Conservation (phyloP, 2,329 filamentous ascomycete genomes). For the Ophiocordyceps camponoti-leonardi region DNA sequence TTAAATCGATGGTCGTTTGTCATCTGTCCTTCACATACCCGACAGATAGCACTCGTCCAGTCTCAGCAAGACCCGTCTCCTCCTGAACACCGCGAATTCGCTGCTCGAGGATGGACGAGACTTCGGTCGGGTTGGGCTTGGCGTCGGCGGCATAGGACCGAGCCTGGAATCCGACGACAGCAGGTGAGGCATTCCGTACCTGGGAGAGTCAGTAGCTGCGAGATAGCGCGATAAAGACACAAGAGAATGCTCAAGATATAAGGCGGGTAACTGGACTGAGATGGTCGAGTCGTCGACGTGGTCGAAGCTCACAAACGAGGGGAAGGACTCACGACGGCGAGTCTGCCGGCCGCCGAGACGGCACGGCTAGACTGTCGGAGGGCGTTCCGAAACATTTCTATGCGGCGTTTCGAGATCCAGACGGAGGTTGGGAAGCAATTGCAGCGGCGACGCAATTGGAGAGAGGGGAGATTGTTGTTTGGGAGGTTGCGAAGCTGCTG, state of each 20-base stretch:
- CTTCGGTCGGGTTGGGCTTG: slow-evolving; percentile 93
- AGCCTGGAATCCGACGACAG: slow-evolving; percentile 49
- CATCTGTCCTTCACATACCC: slow-evolving; percentile 52
- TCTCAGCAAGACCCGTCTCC: slow-evolving; percentile 92
- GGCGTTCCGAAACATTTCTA: slow-evolving; percentile 92
- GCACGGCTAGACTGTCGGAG: slow-evolving; percentile 92
- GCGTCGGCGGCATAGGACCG: slow-evolving; percentile 84
- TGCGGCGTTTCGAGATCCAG: slow-evolving; percentile 33
- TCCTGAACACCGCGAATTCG: slow-evolving; percentile 97
- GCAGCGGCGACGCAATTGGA: slow-evolving; percentile 42
- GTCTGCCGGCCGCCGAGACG: slow-evolving; percentile 80
- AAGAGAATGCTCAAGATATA: not conserved
- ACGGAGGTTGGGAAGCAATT: slow-evolving; percentile 39
- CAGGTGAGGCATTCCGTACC: slow-evolving; percentile 76
- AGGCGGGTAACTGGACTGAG: not conserved
- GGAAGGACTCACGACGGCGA: slow-evolving; percentile 70
- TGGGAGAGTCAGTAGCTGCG: slow-evolving; percentile 38
- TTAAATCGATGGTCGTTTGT: not conserved
- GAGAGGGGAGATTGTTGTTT: slow-evolving; percentile 39
- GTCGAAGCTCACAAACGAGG: slow-evolving; percentile 16
- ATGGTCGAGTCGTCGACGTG: not conserved
- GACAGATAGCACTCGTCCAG: slow-evolving; percentile 94
- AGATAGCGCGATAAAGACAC: slow-evolving; percentile 15
- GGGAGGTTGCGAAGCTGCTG: slow-evolving; percentile 29
- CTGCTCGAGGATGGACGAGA: slow-evolving; percentile 98